A percentile compares a stretch with the other conserved stretches of the same genome.
Conservation (phyloP, 371 early-diverging fungal genomes). For the Lichtheimia ramosa region DNA sequence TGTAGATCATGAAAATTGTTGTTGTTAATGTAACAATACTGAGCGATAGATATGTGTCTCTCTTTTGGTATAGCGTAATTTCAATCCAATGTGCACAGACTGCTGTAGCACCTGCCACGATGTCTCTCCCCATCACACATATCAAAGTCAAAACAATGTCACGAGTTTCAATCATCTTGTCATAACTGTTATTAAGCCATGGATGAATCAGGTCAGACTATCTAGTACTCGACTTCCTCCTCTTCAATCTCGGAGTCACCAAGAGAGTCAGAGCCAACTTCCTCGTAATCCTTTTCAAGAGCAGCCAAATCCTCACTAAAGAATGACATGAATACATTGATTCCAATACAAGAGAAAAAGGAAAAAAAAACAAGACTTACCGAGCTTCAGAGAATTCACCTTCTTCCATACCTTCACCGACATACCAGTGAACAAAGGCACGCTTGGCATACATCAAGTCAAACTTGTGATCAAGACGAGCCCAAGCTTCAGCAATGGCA, state of each 20-base stretch:
- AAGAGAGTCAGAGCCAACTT: constrained; percentile 87
- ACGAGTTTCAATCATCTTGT: too few relatives aligned
- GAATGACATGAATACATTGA: background rate
- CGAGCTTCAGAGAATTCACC: constrained; percentile 84
- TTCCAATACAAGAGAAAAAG: background rate
- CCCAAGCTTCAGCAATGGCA: constrained; percentile 94
- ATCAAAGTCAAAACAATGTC: too few relatives aligned
- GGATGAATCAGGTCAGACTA: background rate
- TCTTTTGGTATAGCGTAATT: too few relatives aligned
- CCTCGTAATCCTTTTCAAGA: constrained; percentile 98
- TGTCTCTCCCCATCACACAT: too few relatives aligned
- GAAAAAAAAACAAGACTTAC: constrained; percentile 69
- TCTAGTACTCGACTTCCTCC: constrained; percentile 22
- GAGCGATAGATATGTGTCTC: too few relatives aligned
- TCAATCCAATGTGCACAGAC: too few relatives aligned
- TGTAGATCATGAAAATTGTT: too few relatives aligned
- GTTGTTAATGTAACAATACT: too few relatives aligned
- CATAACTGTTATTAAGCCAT: too few relatives aligned
- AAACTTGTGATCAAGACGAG: constrained; percentile 91
- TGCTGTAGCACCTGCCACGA: too few relatives aligned
- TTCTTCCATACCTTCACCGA: constrained; percentile 95
- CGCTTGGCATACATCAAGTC: constrained; percentile 96
- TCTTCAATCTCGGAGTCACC: constrained; percentile 55
- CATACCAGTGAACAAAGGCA: constrained; percentile 98
- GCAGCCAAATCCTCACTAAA: constrained; percentile 88